Conservation (phyloP, 2,329 filamentous ascomycete species). For the Torrubiellomyces zombiae region DNA sequence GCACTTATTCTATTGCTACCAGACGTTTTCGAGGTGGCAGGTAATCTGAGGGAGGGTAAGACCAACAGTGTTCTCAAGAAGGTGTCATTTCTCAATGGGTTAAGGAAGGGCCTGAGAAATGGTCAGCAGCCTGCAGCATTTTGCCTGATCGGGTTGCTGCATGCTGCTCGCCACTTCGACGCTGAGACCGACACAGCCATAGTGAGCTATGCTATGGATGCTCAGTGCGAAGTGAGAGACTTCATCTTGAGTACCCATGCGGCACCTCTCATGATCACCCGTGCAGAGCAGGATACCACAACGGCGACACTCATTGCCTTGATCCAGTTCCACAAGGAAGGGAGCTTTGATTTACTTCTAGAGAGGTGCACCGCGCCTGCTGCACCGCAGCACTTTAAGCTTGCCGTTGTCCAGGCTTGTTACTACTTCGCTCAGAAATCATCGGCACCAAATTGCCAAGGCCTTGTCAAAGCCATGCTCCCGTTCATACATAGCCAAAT, state of each 20-base stretch:
- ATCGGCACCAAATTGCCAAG: conserved; percentile 30
- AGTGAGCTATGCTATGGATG: conserved; percentile 51
- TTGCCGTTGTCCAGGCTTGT: conserved; percentile 45
- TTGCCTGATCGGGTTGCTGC: conserved; percentile 45
- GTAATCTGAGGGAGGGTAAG: conserved; percentile 48
- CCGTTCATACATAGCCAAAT: conserved; percentile 40
- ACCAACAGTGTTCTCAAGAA: conserved; percentile 47
- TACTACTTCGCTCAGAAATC: conserved; percentile 41
- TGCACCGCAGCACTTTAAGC: conserved; percentile 42
- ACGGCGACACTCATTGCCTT: conserved; percentile 51
- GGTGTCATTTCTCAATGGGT: conserved; percentile 44
- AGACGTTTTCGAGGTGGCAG: conserved; percentile 54
- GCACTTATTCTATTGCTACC: conserved; percentile 46
- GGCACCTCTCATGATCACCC: no score
- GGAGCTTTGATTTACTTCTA: conserved; percentile 37
- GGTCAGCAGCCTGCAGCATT: conserved; percentile 51
- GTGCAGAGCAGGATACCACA: conserved; percentile 49
- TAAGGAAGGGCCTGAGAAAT: conserved; percentile 46
- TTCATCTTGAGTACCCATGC: conserved; percentile 48
- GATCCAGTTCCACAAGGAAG: conserved; percentile 42
- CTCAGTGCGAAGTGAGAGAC: conserved; percentile 51
- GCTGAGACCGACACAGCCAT: conserved; percentile 45
- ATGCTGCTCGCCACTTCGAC: conserved; percentile 47
- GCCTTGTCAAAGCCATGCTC: conserved; percentile 37
- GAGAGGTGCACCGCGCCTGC: conserved; percentile 39